Percentiles rank a stretch among this genome's conserved stretches.
Evolutionary conservation across 345 rosid genomes (phyloP).

Genomic region (Euphorbia tirucalli): DNA sequence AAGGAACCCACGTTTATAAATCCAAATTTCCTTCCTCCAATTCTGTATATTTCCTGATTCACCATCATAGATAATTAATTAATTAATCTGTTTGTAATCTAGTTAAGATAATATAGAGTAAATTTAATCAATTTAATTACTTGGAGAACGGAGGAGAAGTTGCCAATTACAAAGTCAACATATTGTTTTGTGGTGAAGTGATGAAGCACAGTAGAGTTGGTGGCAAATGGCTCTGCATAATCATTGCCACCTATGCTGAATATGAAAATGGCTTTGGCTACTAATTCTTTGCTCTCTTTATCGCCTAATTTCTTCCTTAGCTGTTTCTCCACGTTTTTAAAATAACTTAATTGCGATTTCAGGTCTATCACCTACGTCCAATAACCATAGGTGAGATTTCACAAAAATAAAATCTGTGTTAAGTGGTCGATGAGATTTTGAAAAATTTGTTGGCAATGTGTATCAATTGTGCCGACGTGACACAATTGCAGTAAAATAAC

Average conservation of each 20-base stretch:
- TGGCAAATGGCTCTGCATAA: not conserved
- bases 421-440: too few relatives aligned
- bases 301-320: constrained; percentile 19
- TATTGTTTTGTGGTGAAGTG: not conserved
- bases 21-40: constrained; percentile 8
- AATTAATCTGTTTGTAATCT: too few relatives aligned
- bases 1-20: not conserved
- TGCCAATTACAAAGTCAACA: constrained; percentile 29
- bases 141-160: constrained; percentile 21
- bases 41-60: constrained; percentile 7
- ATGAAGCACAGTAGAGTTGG: not conserved
- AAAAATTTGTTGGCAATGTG: too few relatives aligned
- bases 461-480: too few relatives aligned
- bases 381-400: too few relatives aligned
- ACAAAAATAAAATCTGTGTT: too few relatives aligned
- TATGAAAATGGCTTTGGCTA: not conserved
- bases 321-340: constrained; percentile 14
- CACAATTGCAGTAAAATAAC: too few relatives aligned
- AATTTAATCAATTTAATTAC: too few relatives aligned
- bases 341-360: too few relatives aligned
- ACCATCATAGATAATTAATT: too few relatives aligned
- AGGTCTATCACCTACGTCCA: constrained; percentile 8
- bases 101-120: too few relatives aligned
- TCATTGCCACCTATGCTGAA: constrained; percentile 3
- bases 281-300: not conserved